Base-by-base conservation (phyloP, 306 rosid genomes). In the Arachis stenosperma region DNA sequence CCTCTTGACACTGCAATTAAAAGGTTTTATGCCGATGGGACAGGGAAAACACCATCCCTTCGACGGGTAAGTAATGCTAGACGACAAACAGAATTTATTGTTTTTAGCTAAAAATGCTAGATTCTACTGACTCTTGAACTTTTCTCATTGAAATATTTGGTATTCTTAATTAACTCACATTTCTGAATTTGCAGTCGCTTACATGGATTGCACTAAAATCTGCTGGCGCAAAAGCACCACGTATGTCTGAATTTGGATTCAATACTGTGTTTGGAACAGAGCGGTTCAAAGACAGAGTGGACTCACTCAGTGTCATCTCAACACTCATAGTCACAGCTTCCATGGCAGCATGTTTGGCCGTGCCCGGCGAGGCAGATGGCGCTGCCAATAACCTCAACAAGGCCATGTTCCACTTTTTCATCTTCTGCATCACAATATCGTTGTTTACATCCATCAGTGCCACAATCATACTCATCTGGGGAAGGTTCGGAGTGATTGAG, bases 281-380 rank as follows among this genome's bases (percentile, higher is more conserved):
- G 0, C 46, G 46, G 46, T 42, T 42, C 46, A 81, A 57, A 40
- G 46, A 42, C 54, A 5, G 6, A 48, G 54, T 48, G 54, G 54
- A 48, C 14, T 48, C 54, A 11, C 54, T 48, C 15, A 13, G 54
- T 48, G 54, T 48, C 5, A 12, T 48, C 54, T 48, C 83, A 3
- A 74, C 78, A 2, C 68, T 82, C 2, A 37, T 82, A 15, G 63
- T 61, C 36, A 79, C 81, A 0, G 76, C 68, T 0, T 68, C 86
- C 5, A 69, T 81, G 14, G 72, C 84, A 6, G 80, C 84, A 7
- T 78, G 80, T n/a, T 75, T 84, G 4, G 39, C 75, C 3, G 46
- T 81, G 48, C 81, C 81, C 0, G 75, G 79, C 5, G 77, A 67
- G 10, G 81, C 39, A 2, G 57, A 80, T 0, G 84, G 83, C 40